Evolutionary conservation across 192 early-diverging fungal species (phyloP), one percentile per base, ranked within the genome.

Genomic region (Chytriomyces hyalinus): DNA sequence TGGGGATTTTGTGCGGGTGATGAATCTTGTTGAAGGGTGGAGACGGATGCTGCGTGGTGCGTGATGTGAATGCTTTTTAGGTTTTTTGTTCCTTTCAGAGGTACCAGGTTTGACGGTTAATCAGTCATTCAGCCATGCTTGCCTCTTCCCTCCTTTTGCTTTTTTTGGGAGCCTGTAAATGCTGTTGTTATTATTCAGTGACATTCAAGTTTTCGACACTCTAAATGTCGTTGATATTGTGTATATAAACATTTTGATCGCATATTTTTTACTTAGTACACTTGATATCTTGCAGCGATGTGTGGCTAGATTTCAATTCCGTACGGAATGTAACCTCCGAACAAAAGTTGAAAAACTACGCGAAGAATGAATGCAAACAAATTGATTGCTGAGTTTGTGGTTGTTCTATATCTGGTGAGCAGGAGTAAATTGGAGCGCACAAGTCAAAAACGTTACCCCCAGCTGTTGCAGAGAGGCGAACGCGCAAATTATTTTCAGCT

Each of bases 291-390:
- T 36, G 36, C 36, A 36, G 36, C 36, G 36, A 36, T 57, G 13
- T 57, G 53, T 73, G 20, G 49, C 44, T 62, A 36, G 45, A 67
- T 53, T 57, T 76, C 68, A 66, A 68, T 70, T 15, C 65, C 66
- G 24, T 50, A 15, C 43, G 67, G 53, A 13, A 47, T 49, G 59
- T 70, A 70, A 3, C 66, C 66, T 28, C 15, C 28, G 49, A 70
- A 77, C 45, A 57, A 22, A 17, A 77, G 65, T n/a, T 77, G 53
- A 17, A 77, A 50, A 22, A 69, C 50, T n/a, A 49, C 66, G 6
- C 76, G 66, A 2, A 61, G 28, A 24, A 69, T 22, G 49, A 77
- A 77, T 22, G 76, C 65, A n/a, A 61, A 20, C 9, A 76, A 59
- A 20, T 67, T 76, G 36, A 68, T 57, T 9, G 59, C 75, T 76